Conservation (phyloP, 352 stramenopile genomes). For the Globisporangium spinosum region DNA sequence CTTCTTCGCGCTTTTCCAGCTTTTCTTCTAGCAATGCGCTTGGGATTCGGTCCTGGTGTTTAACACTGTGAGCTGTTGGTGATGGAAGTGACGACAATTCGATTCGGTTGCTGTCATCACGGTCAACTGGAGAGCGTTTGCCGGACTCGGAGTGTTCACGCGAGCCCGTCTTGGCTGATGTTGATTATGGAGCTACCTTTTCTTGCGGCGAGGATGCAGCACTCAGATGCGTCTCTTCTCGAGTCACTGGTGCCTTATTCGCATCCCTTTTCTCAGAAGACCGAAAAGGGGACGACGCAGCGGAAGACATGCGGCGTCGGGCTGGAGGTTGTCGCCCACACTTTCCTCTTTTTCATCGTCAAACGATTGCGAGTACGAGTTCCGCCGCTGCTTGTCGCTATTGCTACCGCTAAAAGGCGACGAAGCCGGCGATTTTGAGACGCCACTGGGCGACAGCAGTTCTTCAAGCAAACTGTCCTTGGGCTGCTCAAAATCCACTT, state of each 20-base stretch:
- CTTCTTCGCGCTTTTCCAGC: conserved; percentile 11
- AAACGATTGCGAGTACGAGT: conserved; percentile 51
- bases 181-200: background rate
- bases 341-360: conserved; percentile 26
- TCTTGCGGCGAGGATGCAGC: background rate
- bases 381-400: conserved; percentile 22
- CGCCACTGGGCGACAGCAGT: conserved; percentile 32
- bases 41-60: background rate
- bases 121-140: background rate
- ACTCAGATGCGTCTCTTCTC: background rate
- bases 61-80: background rate
- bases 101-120: background rate
- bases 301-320: conserved; percentile 1
- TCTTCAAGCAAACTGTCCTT: conserved; percentile 69
- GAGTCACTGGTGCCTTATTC: background rate
- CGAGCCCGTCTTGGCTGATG: background rate
- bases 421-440: conserved; percentile 17
- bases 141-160: background rate
- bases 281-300: conserved; percentile 8
- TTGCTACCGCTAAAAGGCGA: conserved; percentile 1
- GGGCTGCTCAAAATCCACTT: conserved; percentile 63
- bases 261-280: conserved; percentile 6
- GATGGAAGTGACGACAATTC: background rate
- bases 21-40: background rate
- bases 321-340: background rate